These are phyloP conservation scores for Lodderomyces elongisporus DNA, from an alignment of 1,139 yeast species.

Conservation along the genomic window DNA sequence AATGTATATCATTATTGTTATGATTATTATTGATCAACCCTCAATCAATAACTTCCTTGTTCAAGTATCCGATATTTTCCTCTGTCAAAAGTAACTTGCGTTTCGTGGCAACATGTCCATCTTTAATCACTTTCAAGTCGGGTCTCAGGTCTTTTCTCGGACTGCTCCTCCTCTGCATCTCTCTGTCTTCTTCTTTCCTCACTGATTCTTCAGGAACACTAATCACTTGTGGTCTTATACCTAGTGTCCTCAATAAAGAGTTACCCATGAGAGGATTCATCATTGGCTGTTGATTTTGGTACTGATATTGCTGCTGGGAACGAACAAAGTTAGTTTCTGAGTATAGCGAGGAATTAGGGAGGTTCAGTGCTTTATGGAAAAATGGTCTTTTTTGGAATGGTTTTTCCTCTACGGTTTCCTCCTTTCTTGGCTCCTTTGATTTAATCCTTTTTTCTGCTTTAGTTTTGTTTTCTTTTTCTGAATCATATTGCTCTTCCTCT, in stretches of 20 bases:
- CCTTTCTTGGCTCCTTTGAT: slow-evolving; percentile 3
- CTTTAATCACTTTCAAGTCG: too few relatives aligned
- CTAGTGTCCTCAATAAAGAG: slow-evolving; percentile 35
- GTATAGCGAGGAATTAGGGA: slow-evolving; percentile 33
- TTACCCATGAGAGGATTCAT: slow-evolving; percentile 30
- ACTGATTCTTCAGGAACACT: slow-evolving; percentile 12
- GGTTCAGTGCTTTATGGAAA: slow-evolving; percentile 20
- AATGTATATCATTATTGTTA: too few relatives aligned
- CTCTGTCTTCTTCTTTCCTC: slow-evolving; percentile 1
- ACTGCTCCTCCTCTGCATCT: slow-evolving; percentile 1
- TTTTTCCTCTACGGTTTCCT: slow-evolving; percentile 1
- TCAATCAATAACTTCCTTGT: slow-evolving; percentile 8
- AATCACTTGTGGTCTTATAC: slow-evolving; percentile 43
- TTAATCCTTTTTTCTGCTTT: slow-evolving; percentile 1
- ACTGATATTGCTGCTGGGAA: slow-evolving; percentile 29
- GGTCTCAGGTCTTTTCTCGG: too few relatives aligned
- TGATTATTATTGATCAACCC: too few relatives aligned
- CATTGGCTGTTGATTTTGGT: slow-evolving; percentile 17
- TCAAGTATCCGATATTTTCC: slow-evolving; percentile 8
- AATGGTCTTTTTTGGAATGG: slow-evolving; percentile 15
- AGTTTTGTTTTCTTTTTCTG: slow-evolving; percentile 1
- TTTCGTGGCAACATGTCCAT: background rate
- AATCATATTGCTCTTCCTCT: slow-evolving; percentile 3
- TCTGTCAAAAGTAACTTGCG: slow-evolving; percentile 8
- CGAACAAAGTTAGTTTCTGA: slow-evolving; percentile 16